phyloP scores from a whole-genome alignment of 768 basidiomycete species.

The Rhizopogon rudus region DNA sequence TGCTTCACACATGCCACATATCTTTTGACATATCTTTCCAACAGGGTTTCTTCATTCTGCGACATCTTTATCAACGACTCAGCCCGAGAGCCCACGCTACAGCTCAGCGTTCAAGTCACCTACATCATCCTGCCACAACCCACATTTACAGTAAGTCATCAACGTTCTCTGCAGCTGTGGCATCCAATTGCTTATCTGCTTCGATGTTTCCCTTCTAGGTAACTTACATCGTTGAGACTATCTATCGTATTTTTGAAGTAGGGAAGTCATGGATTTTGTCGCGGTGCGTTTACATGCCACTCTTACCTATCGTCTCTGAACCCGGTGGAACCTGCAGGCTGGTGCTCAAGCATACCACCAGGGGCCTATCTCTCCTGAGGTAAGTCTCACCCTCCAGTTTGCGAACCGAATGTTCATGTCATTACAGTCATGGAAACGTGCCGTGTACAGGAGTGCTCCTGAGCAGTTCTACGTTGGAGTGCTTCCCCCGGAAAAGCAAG shows the following conservation, averaged over 20 bases:
- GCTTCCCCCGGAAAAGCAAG: slow-evolving; percentile 53
- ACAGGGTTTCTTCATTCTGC: not conserved
- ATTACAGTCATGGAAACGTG: slow-evolving; percentile 53
- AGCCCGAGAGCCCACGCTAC: not conserved
- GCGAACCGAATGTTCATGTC: not conserved
- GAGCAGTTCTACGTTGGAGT: slow-evolving; percentile 54
- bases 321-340: slow-evolving; percentile 6
- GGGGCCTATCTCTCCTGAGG: slow-evolving; percentile 18
- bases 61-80: not conserved
- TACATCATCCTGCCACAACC: not conserved
- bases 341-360: not conserved
- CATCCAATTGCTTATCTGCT: slow-evolving; percentile 3
- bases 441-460: slow-evolving; percentile 56
- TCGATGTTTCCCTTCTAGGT: not conserved
- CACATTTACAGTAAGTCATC: not conserved
- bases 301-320: not conserved
- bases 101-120: not conserved
- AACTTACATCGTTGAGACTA: not conserved
- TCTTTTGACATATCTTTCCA: not conserved
- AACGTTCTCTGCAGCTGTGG: not conserved
- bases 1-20: slow-evolving; percentile 2
- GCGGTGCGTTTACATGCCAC: not conserved
- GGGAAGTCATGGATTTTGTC: slow-evolving; percentile 9
- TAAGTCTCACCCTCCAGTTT: slow-evolving; percentile 10
- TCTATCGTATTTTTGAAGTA: not conserved